Evolutionary conservation across 331 rosid species (phyloP), one percentile per base, ranked within the genome.

Genomic region (Ulmus americana): DNA sequence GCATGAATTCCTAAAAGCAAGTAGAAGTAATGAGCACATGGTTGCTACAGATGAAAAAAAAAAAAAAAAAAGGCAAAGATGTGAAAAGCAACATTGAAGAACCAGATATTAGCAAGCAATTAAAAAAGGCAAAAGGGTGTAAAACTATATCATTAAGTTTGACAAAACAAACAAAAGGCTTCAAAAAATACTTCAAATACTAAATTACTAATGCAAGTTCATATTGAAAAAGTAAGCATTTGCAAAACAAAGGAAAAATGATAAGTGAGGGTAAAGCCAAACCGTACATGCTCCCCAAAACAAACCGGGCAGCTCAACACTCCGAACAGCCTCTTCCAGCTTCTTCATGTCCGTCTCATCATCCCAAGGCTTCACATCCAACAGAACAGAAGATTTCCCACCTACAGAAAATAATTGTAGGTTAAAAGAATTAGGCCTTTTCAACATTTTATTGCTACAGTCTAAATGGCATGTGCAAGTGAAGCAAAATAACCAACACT

Each of bases 311-410:
- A 81, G 64, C 73, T 90, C 79, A 11, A 90, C 3, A 16, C 83
- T 65, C 6, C 96, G 85, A 44, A 90, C 96, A 72, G 90, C 73
- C 83, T 86, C 96, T 81, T 90, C 96, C 3, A 90, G 82, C 80
- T 86, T 86, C 82, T 90, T 89, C 96, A 89, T 86, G 82, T 89
- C 95, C 0, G 96, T 89, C 74, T 89, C 95, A 18, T 89, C 96
- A 0, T 89, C 96, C 96, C 96, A 89, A 58, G 96, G 96, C 78
- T 89, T 89, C 15, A 89, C 87, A 70, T 89, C 96, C 22, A 90
- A 68, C 50, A 90, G 82, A 64, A 90, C 87, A 3, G 96, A 90
- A 63, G 96, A 90, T 53, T 90, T 90, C 0, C 96, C 96, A 60
- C 95, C 95, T 88, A 69, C 6, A 39, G 15, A 40, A 51, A 45